A percentile compares a stretch with the other conserved stretches of the same genome.
Conservation (phyloP, 139 green algal genomes). For the Ulvella scutata region DNA sequence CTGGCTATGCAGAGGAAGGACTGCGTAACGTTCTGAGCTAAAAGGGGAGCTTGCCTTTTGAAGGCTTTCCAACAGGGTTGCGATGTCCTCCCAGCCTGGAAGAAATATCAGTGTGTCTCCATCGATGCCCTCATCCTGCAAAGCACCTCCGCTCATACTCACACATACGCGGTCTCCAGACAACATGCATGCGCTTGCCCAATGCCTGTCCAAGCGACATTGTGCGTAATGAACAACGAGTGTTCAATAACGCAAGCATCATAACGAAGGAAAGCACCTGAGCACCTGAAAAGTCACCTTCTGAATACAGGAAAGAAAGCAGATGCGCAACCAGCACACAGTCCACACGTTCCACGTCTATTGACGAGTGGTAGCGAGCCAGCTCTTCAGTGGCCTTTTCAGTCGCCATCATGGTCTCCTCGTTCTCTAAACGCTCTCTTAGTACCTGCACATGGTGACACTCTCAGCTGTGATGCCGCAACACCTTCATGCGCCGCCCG, state of each 20-base stretch:
- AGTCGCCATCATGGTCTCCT: background rate
- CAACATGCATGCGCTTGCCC: too few species aligned
- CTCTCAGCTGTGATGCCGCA: too few species aligned
- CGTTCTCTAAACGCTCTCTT: background rate
- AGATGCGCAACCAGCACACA: background rate
- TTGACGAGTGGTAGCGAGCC: background rate
- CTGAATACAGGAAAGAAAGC: background rate
- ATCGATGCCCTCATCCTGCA: background rate
- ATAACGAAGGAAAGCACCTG: background rate
- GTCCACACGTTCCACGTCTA: background rate
- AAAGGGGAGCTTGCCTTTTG: slow-evolving; percentile 5
- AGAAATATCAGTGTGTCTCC: slow-evolving; percentile 55
- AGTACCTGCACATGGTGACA: too few species aligned
- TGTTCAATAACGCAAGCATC: background rate
- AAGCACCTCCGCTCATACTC: too few species aligned
- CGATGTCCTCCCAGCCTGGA: slow-evolving; percentile 43
- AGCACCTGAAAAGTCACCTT: background rate
- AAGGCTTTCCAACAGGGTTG: slow-evolving; percentile 9
- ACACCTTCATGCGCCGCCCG: too few species aligned
- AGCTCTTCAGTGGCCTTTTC: background rate
- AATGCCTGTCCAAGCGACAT: too few species aligned
- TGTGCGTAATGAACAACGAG: too few species aligned
- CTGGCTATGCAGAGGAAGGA: slow-evolving; percentile 70
- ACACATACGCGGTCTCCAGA: too few species aligned
- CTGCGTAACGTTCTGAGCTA: slow-evolving; percentile 4